phyloP scores from a whole-genome alignment of 495 filamentous ascomycete species.

The Amniculicola lignicola region DNA sequence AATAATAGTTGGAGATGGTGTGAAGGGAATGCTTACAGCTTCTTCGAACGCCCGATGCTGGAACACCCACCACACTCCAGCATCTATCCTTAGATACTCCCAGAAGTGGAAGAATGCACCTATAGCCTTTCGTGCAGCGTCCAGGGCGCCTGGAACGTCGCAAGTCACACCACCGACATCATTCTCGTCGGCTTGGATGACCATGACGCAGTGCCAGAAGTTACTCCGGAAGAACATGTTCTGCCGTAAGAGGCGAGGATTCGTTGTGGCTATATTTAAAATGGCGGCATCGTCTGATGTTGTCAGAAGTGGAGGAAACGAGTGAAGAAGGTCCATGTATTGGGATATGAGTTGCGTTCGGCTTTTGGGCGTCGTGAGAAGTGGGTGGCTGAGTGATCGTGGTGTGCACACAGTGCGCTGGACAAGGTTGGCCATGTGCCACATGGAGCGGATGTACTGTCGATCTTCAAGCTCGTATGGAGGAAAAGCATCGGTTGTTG shows the following conservation, averaged over 20 bases:
- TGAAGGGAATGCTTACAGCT: conserved; percentile 47
- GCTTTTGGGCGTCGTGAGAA: conserved; percentile 56
- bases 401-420: conserved; percentile 66
- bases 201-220: conserved; percentile 72
- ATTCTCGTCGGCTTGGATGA: conserved; percentile 61
- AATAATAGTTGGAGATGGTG: no score
- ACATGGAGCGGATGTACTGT: conserved; percentile 65
- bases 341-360: conserved; percentile 59
- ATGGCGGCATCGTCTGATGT: conserved; percentile 57
- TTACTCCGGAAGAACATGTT: conserved; percentile 67
- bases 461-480: conserved; percentile 50
- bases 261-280: conserved; percentile 47
- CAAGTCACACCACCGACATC: conserved; percentile 51
- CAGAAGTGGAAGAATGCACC: conserved; percentile 64
- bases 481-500: conserved; percentile 24
- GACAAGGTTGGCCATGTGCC: conserved; percentile 68
- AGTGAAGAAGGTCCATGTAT: conserved; percentile 60
- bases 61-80: conserved; percentile 74
- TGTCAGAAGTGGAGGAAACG: conserved; percentile 61
- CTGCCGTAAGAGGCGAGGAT: conserved; percentile 61
- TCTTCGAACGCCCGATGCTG: conserved; percentile 70
- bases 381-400: conserved; percentile 61
- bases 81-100: conserved; percentile 59
- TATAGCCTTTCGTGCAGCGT: conserved; percentile 64
- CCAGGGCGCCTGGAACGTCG: conserved; percentile 62